Evolutionary conservation across 2,329 filamentous ascomycete species (phyloP), one percentile per base, ranked within the genome.

Genomic region (Penicillium palitans): DNA sequence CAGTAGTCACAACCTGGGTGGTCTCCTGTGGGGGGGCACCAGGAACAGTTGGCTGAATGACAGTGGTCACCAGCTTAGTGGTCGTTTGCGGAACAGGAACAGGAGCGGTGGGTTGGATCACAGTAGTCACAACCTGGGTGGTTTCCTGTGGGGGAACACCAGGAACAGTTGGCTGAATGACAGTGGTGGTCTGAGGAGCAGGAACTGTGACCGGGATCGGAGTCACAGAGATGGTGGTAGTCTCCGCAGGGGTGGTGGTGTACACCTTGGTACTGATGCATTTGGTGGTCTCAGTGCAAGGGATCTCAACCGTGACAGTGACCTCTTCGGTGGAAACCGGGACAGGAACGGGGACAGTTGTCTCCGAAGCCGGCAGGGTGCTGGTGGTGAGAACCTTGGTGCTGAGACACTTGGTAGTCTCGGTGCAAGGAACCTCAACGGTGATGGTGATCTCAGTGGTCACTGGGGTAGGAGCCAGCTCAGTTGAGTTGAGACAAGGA

Each of bases 381-480:
- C 27, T 51, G 25, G 45, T 48, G 25, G 44, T 50, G 21, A 50
- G 21, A 24, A 48, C n/a, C n/a, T 41, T 35, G 17, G 55, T 58
- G 37, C 19, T 58, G 50, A 53, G n/a, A 39, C 55, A 58, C n/a
- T 33, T 46, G 27, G 50, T 54, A 9, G 44, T 44, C 35, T 58
- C 42, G n/a, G 50, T 58, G 42, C 55, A 58, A 15, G 50, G 27
- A 21, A 58, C 27, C 21, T 47, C 51, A 19, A 58, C 29, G 3
- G 55, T 58, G 21, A 54, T 25, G 15, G 51, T 48, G 17, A 54
- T 35, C 13, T 42, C 42, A 37, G 50, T 48, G 12, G 51, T 47
- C 19, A 40, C 35, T 4, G 50, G 55, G n/a, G 37, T n/a, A 58
- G 55, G 50, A 21, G 41, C 24, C 33, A 57, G 10, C 8, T 3